Base-by-base conservation (phyloP, 441 rosid genomes). In the Heliophila coronopifolia region DNA sequence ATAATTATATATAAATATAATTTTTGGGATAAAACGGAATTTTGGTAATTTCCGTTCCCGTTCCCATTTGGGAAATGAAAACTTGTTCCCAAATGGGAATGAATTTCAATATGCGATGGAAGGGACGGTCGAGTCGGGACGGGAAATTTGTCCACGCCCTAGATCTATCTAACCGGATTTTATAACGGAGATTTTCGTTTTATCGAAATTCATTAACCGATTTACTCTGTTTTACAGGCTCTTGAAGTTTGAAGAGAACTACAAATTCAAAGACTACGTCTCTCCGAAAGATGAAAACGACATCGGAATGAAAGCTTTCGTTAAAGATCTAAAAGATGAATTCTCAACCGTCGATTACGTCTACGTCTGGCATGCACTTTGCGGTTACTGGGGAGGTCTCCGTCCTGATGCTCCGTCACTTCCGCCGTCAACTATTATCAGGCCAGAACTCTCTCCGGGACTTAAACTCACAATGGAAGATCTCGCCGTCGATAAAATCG, bases 371-470 rank as follows among this genome's bases (percentile, higher is more conserved):
- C 98, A 91, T 53, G 94, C 96, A 1, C 73, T 91, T 5, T 79
- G 93, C 11, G 98, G 98, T 2, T 86, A 91, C 48, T 91, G 94
- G 98, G 98, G 98, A 45, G 96, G 94, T 32, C 51, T 86, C 3
- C 71, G 94, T 22, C 95, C 96, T 2, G 65, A 64, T 5, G 83
- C 73, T 7, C 88, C 86, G 2, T 81, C 83, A 0, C 58, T 91
- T 26, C 95, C 93, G 0, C 73, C 69, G 10, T 12, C 75, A 0
- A 58, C 28, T 9, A 63, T 86, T 3, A 39, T 80, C 9, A 61
- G 20, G 45, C 96, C 91, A 0, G 64, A 76, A 24, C 66, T 82
- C 2, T 67, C 94, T 0, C 86, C 84, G 4, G 98, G 96, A 11
- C 69, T 84, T 56, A 51, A 80, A 68, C 51, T 25, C 33, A 79